phyloP scores from a whole-genome alignment of 2,329 filamentous ascomycete genomes.

The Macroventuria anomochaeta region DNA sequence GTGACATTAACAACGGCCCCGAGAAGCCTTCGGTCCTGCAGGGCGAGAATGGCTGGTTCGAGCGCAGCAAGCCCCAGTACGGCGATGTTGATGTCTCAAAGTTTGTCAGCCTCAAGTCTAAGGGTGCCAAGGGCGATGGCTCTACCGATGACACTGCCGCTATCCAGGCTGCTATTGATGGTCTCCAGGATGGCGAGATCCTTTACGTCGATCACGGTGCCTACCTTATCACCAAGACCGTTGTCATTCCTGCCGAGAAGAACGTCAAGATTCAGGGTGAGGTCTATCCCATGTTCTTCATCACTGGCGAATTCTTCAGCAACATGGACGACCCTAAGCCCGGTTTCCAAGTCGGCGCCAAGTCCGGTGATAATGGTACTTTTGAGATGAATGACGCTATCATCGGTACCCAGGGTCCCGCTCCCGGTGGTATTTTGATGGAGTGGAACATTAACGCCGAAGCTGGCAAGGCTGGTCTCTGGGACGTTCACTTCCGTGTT shows the following conservation, averaged over 20 bases:
- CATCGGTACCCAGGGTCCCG: conserved; percentile 81
- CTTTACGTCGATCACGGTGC: conserved; percentile 70
- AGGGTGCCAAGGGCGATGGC: conserved; percentile 88
- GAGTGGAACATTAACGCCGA: conserved; percentile 81
- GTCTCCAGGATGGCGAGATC: conserved; percentile 65
- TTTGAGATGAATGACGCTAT: conserved; percentile 90
- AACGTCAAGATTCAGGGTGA: conserved; percentile 89
- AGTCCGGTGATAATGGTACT: conserved; percentile 72
- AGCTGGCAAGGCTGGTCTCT: conserved; percentile 79
- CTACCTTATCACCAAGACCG: conserved; percentile 66
- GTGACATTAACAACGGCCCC: conserved; percentile 53
- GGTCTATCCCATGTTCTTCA: conserved; percentile 90
- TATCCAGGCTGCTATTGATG: conserved; percentile 79
- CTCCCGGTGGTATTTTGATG: conserved; percentile 87
- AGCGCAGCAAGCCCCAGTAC: conserved; percentile 90
- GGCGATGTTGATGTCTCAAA: conserved; percentile 67
- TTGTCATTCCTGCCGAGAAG: conserved; percentile 65
- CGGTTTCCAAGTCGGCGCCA: conserved; percentile 83
- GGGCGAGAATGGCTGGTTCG: conserved; percentile 72
- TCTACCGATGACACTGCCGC: conserved; percentile 83
- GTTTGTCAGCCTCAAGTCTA: conserved; percentile 83
- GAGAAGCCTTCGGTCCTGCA: conserved; percentile 73
- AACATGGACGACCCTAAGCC: conserved; percentile 78
- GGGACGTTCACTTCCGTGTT: conserved; percentile 95
- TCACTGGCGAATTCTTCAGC: conserved; percentile 74